Evolutionary conservation across 768 basidiomycete genomes (phyloP), one percentile per base, ranked within the genome.

Genomic region (Lactifluus echinatus): DNA sequence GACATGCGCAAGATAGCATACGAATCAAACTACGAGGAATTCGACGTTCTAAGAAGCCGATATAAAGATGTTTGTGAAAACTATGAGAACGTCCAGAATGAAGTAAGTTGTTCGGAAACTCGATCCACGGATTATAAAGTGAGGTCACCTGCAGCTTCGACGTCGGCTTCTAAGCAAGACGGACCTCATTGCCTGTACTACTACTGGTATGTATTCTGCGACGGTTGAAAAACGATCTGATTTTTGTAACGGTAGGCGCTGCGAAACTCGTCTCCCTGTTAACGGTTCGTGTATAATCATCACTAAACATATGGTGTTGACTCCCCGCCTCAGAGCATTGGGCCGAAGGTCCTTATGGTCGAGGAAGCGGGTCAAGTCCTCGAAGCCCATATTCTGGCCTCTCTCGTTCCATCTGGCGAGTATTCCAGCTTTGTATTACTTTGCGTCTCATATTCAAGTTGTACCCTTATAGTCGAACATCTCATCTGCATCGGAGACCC

Each of bases 351-450:
- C 0, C 66, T 89, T 46, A 70, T 90, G 47, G 83, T 90, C 0
- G 87, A 91, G 67, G 89, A 90, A 66, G 88, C 89, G 0, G 89
- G 88, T 0, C 88, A 91, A 69, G 85, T 89, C 1, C 75, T 90
- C 28, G 88, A 90, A 69, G 84, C 88, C 3, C 88, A 90, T 60
- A 75, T 89, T 15, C 67, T 89, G 5, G 79, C 78, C 2, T 79
- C 76, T 36, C 72, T 89, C 1, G 85, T 86, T 2, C 75, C 77
- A 0, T 79, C 57, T 57, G 65, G 65, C 60, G 36, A 15, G 34
- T 28, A 21, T 37, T n/a, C 8, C 0, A 34, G 0, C 4, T 21
- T 39, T 24, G 12, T n/a, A 21, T 39, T 21, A 23, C 53, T 23
- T 17, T 11, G 28, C 4, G 24, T 5, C 31, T 42, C 24, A 51